These are phyloP conservation scores for Pleurozium schreberi DNA, from an alignment of 225 moss, liverwort and hornwort genomes.

Conservation along the genomic window DNA sequence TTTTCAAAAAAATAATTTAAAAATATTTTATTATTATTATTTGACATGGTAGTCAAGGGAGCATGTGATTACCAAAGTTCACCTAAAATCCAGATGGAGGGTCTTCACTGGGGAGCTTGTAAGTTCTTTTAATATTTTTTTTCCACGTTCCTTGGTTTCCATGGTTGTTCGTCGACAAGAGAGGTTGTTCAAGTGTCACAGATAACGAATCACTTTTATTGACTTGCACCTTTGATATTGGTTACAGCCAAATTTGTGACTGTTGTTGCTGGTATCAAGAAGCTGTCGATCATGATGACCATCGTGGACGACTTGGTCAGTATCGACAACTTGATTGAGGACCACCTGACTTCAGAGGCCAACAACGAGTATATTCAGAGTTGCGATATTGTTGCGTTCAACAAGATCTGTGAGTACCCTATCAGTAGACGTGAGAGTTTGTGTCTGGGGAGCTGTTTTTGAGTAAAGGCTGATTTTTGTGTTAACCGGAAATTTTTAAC, in stretches of 20 bases:
- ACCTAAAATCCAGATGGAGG: conserved; percentile 38
- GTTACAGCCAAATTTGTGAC: conserved; percentile 63
- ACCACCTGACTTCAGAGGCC: conserved; percentile 54
- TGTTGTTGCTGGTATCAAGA: conserved; percentile 89
- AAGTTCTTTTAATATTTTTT: background rate
- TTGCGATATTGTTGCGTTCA: conserved; percentile 92
- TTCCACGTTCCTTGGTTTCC: background rate
- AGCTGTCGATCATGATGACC: conserved; percentile 90
- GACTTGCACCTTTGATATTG: background rate
- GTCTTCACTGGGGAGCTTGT: conserved; percentile 81
- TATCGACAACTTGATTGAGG: conserved; percentile 80
- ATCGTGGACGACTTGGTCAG: conserved; percentile 80
- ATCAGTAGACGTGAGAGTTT: too few relatives aligned
- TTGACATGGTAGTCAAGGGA: too few relatives aligned
- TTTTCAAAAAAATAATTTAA: too few relatives aligned
- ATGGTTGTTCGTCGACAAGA: background rate
- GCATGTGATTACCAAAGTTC: too few relatives aligned
- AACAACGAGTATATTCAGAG: conserved; percentile 79
- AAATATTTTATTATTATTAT: too few relatives aligned
- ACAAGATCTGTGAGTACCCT: conserved; percentile 74
- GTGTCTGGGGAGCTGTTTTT: background rate
- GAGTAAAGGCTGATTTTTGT: background rate
- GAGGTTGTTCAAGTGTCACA: background rate
- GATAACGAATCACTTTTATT: background rate
- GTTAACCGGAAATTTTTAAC: too few relatives aligned